phyloP scores from a whole-genome alignment of 2,329 filamentous ascomycete genomes.

The Calcarisporium arbuscula region DNA sequence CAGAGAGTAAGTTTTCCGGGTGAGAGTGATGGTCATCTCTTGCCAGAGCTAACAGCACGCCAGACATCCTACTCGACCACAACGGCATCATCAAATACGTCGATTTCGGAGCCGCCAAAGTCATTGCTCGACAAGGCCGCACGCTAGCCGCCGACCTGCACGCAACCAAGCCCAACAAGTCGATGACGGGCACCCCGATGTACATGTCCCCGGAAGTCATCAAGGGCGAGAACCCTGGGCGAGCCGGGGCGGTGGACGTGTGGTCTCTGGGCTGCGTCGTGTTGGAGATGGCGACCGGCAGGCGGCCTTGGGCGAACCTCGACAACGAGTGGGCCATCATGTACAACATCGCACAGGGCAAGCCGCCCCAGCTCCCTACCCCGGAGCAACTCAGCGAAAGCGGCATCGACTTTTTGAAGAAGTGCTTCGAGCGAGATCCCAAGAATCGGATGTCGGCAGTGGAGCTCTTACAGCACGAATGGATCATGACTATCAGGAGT shows the following conservation, averaged over 20 bases:
- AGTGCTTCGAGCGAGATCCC: slow-evolving; percentile 83
- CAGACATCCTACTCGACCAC: slow-evolving; percentile 91
- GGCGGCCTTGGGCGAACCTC: slow-evolving; percentile 87
- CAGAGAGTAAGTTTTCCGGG: slow-evolving; percentile 66
- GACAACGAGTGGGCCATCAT: slow-evolving; percentile 99
- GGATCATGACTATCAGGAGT: slow-evolving; percentile 64
- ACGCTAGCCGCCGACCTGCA: slow-evolving; percentile 63
- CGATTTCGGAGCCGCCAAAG: slow-evolving; percentile 95
- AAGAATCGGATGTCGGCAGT: slow-evolving; percentile 71
- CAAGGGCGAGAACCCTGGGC: slow-evolving; percentile 74
- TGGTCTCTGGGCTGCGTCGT: slow-evolving; percentile 98
- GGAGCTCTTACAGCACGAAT: slow-evolving; percentile 89
- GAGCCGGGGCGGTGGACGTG: slow-evolving; percentile 83
- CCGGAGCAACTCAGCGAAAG: slow-evolving; percentile 75
- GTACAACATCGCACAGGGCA: slow-evolving; percentile 99
- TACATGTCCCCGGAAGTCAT: slow-evolving; percentile 99
- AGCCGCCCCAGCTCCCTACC: slow-evolving; percentile 78
- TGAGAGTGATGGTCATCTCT: neutral
- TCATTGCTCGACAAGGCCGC: slow-evolving; percentile 88
- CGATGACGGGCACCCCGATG: slow-evolving; percentile 98
- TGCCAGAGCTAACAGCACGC: slow-evolving; percentile 11
- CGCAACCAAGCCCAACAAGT: slow-evolving; percentile 66
- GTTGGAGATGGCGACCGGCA: slow-evolving; percentile 93
- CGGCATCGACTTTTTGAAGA: slow-evolving; percentile 82
- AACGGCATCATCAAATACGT: slow-evolving; percentile 99